Evolutionary conservation across 768 basidiomycete species (phyloP), one percentile per base, ranked within the genome.

Genomic region (Panus rudis): DNA sequence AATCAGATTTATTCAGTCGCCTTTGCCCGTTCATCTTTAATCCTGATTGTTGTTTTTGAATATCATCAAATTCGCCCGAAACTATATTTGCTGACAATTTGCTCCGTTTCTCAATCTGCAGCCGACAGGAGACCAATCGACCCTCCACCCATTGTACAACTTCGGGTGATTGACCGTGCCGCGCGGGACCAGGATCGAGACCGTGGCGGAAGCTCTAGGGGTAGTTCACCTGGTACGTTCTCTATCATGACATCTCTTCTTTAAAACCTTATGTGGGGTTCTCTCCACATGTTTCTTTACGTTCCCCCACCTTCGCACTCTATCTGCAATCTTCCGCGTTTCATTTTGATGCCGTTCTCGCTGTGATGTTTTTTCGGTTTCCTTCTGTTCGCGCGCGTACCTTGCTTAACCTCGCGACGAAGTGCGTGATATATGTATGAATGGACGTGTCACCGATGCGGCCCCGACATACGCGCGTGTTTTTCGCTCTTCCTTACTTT

Each of bases 81-180:
- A 30, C 10, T n/a, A 30, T 16, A 30, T 20, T 7, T 35, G 7
- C 33, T 35, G 33, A 35, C 33, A 6, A 8, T 8, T 8, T 35
- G 7, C 33, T 35, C 6, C 24, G 23, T 30, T 35, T 3, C n/a
- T n/a, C n/a, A n/a, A n/a, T n/a, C n/a, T 45, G 40, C 66, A 86
- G 92, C 90, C 43, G 93, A 94, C 73, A 77, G 92, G n/a, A 75
- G 92, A 27, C 92, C 93, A 2, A 92, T 97, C 59, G 92, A 97
- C 70, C 93, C 93, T 0, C 92, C 92, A 1, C 92, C 93, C 14
- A 92, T 97, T 65, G 81, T 97, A n/a, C 91, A 94, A 62, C 79
- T 97, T 6, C 81, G 85, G 42, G 88, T 96, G 42, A 71, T 89
- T 53, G 85, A 92, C 65, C 81, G 78, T 17, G 21, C 8, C 7